Evolutionary conservation across 768 basidiomycete genomes (phyloP).

Genomic region (Stropharia rugosoannulata): DNA sequence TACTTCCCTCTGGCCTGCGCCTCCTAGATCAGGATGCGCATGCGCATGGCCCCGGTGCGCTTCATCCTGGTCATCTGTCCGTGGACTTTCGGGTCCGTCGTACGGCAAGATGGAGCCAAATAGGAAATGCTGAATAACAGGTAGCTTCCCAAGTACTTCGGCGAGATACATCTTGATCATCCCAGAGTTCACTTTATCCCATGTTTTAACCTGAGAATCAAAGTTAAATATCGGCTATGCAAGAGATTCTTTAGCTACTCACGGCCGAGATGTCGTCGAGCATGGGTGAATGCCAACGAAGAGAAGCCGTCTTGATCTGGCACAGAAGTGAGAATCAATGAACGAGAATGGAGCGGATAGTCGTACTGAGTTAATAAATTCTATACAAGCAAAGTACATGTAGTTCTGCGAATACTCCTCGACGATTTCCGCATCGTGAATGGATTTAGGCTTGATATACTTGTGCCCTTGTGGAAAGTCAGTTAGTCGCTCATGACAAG

Average conservation of each 20-base stretch:
- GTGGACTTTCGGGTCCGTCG: conserved; percentile 53
- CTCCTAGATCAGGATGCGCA: conserved; percentile 36
- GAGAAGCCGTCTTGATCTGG: conserved; percentile 92
- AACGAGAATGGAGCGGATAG: background rate
- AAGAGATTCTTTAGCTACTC: conserved; percentile 14
- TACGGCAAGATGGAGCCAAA: conserved; percentile 82
- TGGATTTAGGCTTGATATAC: conserved; percentile 87
- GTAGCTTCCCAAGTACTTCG: conserved; percentile 93
- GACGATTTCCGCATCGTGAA: conserved; percentile 88
- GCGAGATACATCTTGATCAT: conserved; percentile 99
- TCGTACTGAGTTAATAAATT: conserved; percentile 90
- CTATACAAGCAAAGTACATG: conserved; percentile 96
- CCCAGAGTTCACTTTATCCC: conserved; percentile 95
- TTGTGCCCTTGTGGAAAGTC: conserved; percentile 64
- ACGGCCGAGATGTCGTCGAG: conserved; percentile 94
- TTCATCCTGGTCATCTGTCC: conserved; percentile 27
- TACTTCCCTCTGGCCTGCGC: conserved; percentile 47
- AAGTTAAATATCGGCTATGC: background rate
- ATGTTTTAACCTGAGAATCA: conserved; percentile 67
- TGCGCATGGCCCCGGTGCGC: conserved; percentile 53
- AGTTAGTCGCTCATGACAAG: background rate
- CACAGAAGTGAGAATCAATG: background rate
- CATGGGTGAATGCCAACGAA: conserved; percentile 99
- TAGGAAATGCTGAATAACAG: conserved; percentile 94
- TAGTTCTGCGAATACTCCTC: conserved; percentile 92